Percentiles rank a stretch among this genome's conserved stretches.
Conservation (phyloP, 1,284 basidiomycete species). For the Mrakiaceae sp. region DNA sequence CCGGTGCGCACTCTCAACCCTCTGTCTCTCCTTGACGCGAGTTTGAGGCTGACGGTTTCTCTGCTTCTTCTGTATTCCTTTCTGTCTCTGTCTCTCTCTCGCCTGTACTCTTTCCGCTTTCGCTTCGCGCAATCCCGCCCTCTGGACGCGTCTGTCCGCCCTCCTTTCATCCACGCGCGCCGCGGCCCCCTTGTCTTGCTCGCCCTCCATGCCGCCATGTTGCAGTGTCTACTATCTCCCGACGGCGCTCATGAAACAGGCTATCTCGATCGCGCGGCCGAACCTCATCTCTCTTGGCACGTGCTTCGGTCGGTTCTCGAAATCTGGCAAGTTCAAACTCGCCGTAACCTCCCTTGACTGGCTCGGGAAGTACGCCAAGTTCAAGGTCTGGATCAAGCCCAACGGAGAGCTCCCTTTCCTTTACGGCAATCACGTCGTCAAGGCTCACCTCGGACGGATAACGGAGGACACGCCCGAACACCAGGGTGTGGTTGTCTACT, state of each 20-base stretch:
- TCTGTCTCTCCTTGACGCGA: background rate
- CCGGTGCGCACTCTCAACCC: constrained; percentile 34
- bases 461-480: constrained; percentile 99
- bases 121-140: background rate
- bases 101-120: background rate
- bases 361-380: constrained; percentile 92
- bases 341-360: constrained; percentile 90
- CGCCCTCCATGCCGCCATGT: background rate
- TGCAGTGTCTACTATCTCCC: constrained; percentile 78
- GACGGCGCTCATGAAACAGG: constrained; percentile 81
- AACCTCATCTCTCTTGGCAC: constrained; percentile 90
- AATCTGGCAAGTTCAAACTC: constrained; percentile 94
- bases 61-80: too few species aligned
- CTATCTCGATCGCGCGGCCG: constrained; percentile 80
- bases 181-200: background rate
- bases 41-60: background rate
- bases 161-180: background rate
- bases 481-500: constrained; percentile 93
- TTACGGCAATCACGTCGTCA: constrained; percentile 97
- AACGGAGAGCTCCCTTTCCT: constrained; percentile 99
- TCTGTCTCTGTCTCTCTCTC: too few species aligned
- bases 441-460: constrained; percentile 96
- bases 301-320: constrained; percentile 96
- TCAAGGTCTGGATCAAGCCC: constrained; percentile 99
- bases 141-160: background rate